Conservation (phyloP, 257 asterid species). For the Salvia splendens region DNA sequence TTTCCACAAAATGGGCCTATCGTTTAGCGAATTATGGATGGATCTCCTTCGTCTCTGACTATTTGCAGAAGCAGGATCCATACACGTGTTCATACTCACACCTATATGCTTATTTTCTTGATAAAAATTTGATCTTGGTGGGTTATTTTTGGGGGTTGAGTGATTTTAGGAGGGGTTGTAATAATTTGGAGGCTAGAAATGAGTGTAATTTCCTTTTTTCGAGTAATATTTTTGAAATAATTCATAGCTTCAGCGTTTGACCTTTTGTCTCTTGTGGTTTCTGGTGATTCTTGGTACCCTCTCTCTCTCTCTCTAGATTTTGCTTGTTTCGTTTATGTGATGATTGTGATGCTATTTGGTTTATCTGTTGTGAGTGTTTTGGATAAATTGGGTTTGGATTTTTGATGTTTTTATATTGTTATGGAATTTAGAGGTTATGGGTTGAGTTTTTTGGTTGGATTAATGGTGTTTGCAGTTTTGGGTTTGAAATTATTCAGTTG, state of each 20-base stretch:
- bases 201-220: slow-evolving; percentile 26
- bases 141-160: slow-evolving; percentile 34
- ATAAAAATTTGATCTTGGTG: neutral
- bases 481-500: neutral
- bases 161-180: slow-evolving; percentile 33
- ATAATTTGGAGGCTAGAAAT: slow-evolving; percentile 26
- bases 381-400: slow-evolving; percentile 22
- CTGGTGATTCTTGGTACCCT: slow-evolving; percentile 46
- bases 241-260: slow-evolving; percentile 36
- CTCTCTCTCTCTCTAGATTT: neutral
- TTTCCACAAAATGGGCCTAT: neutral
- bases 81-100: slow-evolving; percentile 34
- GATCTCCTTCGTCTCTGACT: slow-evolving; percentile 32
- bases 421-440: slow-evolving; percentile 21
- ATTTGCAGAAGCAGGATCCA: slow-evolving; percentile 35
- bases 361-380: slow-evolving; percentile 8
- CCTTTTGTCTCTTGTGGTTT: slow-evolving; percentile 42
- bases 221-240: slow-evolving; percentile 27
- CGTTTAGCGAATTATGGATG: slow-evolving; percentile 23
- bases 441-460: neutral
- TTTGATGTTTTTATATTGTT: neutral
- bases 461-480: neutral
- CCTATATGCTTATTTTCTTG: neutral
- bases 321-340: neutral
- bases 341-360: slow-evolving; percentile 6